These are phyloP conservation scores for Chimonanthus salicifolius DNA, from an alignment of 164 flowering plant species.

Conservation along the genomic window DNA sequence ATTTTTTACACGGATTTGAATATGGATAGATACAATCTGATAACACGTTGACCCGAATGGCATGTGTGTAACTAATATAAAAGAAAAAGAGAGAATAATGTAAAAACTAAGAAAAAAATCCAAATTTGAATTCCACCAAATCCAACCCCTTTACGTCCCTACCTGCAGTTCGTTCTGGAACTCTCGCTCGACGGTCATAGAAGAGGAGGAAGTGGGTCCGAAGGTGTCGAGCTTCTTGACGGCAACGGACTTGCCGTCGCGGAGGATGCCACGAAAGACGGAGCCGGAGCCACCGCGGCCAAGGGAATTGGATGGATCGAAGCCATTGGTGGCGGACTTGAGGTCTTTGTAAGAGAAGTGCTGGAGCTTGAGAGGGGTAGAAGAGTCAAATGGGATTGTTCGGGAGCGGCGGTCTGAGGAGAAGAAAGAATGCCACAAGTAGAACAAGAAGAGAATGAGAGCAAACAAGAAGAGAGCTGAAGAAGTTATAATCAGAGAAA, in stretches of 20 bases:
- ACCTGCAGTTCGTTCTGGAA: slow-evolving; percentile 88
- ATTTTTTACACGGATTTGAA: too few relatives aligned
- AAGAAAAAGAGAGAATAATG: too few relatives aligned
- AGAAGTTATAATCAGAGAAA: slow-evolving; percentile 49
- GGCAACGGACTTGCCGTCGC: slow-evolving; percentile 74
- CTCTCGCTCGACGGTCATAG: slow-evolving; percentile 49
- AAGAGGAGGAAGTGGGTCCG: slow-evolving; percentile 26
- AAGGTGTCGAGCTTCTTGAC: slow-evolving; percentile 60
- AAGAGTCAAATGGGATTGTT: slow-evolving; percentile 68
- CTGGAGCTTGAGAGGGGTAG: slow-evolving; percentile 49
- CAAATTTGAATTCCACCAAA: too few relatives aligned
- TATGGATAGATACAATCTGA: too few relatives aligned
- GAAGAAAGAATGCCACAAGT: slow-evolving; percentile 51
- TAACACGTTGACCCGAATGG: too few relatives aligned
- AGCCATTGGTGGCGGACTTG: slow-evolving; percentile 57
- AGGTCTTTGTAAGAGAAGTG: slow-evolving; percentile 72
- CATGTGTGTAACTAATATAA: too few relatives aligned
- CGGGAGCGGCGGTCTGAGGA: slow-evolving; percentile 40
- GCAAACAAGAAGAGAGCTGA: slow-evolving; percentile 43
- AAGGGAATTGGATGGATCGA: slow-evolving; percentile 43
- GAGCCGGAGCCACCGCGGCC: slow-evolving; percentile 91
- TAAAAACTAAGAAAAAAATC: too few relatives aligned
- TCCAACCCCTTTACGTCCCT: too few relatives aligned
- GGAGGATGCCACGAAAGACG: slow-evolving; percentile 63
- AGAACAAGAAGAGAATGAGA: slow-evolving; percentile 31